Evolutionary conservation across 2,329 filamentous ascomycete genomes (phyloP), one percentile per base, ranked within the genome.

Genomic region (Dothiorella sarmentorum): DNA sequence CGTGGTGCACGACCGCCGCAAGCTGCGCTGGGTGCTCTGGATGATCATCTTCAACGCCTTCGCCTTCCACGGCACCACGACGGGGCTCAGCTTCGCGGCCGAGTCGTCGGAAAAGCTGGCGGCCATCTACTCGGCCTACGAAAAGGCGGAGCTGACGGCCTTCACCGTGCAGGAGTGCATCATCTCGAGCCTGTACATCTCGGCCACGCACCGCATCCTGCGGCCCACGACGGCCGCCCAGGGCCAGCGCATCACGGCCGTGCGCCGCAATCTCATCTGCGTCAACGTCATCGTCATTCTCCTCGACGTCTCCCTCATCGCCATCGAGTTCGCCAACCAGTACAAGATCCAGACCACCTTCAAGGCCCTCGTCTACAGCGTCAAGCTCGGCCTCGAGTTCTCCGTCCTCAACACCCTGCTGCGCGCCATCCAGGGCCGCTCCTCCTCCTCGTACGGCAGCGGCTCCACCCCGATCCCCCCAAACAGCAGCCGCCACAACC

Each of bases 21-120:
- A 79, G 3, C 72, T 86, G 0, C 76, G 75, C 6, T 73, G 75
- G 10, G 78, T 84, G 0, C 71, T 85, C 0, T 75, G 67, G 55
- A 84, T 87, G 79, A 87, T 88, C 59, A 75, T 85, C 37, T 64
- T 76, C 60, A 78, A 85, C 64, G 76, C 75, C n/a, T 62, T 84
- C 42, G 58, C 84, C 9, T 69, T 84, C 22, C 82, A 86, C 63
- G 70, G 81, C 0, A 76, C 80, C 0, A 82, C 81, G 3, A 80
- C 78, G 0, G 75, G 85, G 1, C 69, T 87, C 24, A 80, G 80
- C 4, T 84, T 78, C 61, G 82, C 79, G 13, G 73, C 79, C 0
- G 81, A 81, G 62, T 71, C 71, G 1, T 61, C 58, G 53, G 76
- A 60, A 68, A 24, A 69, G 42, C 53, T 72, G 59, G 67, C 69